Conservation (phyloP, 169 alveolate species). For the Babesia divergens region DNA sequence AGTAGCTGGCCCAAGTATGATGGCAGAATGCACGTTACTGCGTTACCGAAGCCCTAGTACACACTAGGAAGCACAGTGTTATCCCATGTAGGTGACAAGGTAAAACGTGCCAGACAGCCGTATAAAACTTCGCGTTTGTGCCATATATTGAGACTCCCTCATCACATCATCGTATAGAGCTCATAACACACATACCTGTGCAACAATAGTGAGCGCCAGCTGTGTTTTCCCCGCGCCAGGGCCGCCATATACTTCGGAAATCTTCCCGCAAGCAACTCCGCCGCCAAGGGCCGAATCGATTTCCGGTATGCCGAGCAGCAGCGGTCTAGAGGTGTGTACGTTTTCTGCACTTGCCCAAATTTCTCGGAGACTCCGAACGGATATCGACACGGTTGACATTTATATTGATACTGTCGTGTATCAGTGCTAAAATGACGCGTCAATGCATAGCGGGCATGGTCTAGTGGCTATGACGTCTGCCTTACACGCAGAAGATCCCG, state of each 20-base stretch:
- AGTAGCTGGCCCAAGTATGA: too few relatives aligned
- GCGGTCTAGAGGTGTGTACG: not conserved
- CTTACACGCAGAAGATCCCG: constrained; percentile 89
- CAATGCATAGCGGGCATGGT: constrained; percentile 79
- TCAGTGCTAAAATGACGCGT: not conserved
- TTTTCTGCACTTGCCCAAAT: constrained; percentile 27
- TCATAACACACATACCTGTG: constrained; percentile 64
- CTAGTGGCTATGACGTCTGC: constrained; percentile 89
- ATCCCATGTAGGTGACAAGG: not conserved
- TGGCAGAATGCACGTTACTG: too few relatives aligned
- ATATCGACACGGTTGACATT: not conserved
- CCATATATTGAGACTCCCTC: too few relatives aligned
- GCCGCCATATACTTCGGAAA: constrained; percentile 53
- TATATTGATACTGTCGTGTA: not conserved
- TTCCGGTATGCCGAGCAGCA: constrained; percentile 33
- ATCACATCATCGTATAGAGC: too few relatives aligned
- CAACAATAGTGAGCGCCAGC: constrained; percentile 47
- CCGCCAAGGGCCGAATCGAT: constrained; percentile 55
- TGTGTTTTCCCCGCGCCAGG: constrained; percentile 65
- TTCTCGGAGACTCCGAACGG: constrained; percentile 26
- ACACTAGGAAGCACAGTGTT: not conserved
- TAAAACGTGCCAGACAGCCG: too few relatives aligned
- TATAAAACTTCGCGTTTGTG: too few relatives aligned
- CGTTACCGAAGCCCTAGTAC: too few relatives aligned
- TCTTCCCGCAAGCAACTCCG: constrained; percentile 42